A percentile compares a stretch with the other conserved stretches of the same genome.
Conservation (phyloP, 1,284 basidiomycete genomes). For the Heliocybe sulcata region DNA sequence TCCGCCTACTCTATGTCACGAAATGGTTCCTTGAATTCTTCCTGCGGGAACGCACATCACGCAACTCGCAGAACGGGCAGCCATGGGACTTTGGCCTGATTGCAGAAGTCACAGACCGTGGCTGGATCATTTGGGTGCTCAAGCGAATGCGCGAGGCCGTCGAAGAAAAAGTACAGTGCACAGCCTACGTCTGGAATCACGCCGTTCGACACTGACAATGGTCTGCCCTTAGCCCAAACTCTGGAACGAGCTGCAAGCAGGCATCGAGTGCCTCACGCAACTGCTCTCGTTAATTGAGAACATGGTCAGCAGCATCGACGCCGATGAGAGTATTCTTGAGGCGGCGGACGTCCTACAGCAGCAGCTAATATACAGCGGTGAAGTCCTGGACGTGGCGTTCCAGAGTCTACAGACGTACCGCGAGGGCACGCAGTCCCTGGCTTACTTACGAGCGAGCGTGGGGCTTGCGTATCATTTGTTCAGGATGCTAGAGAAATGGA, state of each 20-base stretch:
- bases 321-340: slow-evolving; percentile 59
- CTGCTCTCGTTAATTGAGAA: slow-evolving; percentile 78
- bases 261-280: slow-evolving; percentile 87
- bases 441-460: slow-evolving; percentile 82
- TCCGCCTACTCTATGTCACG: slow-evolving; percentile 76
- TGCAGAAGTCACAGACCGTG: slow-evolving; percentile 78
- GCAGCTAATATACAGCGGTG: slow-evolving; percentile 90
- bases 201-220: background rate
- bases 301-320: slow-evolving; percentile 31
- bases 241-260: slow-evolving; percentile 94
- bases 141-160: slow-evolving; percentile 82
- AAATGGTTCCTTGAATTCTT: slow-evolving; percentile 92
- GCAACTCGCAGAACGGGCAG: slow-evolving; percentile 19
- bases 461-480: slow-evolving; percentile 78
- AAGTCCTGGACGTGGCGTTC: slow-evolving; percentile 82
- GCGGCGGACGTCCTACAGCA: slow-evolving; percentile 78
- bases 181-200: background rate
- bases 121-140: slow-evolving; percentile 84
- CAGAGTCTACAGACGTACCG: slow-evolving; percentile 73
- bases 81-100: slow-evolving; percentile 71
- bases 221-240: slow-evolving; percentile 65
- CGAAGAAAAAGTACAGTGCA: slow-evolving; percentile 72
- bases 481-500: slow-evolving; percentile 83
- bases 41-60: slow-evolving; percentile 46
- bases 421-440: slow-evolving; percentile 58